Conservation (phyloP, 2,329 filamentous ascomycete genomes). For the Grosmannia serpens region DNA sequence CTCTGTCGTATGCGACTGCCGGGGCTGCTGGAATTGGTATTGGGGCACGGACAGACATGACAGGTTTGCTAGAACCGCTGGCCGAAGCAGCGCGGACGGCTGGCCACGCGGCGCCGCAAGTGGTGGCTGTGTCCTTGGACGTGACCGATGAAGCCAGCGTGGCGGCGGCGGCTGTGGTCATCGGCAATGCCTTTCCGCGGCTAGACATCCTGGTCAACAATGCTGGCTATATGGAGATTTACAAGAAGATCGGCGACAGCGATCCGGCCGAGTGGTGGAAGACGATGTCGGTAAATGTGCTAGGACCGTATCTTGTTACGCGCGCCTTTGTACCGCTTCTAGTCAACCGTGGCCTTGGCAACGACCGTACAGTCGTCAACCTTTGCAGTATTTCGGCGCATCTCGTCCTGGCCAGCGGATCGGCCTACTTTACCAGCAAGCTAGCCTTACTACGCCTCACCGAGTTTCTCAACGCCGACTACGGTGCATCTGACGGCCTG, state of each 20-base stretch:
- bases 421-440: conserved; percentile 34
- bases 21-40: conserved; percentile 37
- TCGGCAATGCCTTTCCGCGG: conserved; percentile 20
- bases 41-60: conserved; percentile 36
- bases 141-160: conserved; percentile 24
- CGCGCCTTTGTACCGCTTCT: conserved; percentile 36
- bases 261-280: conserved; percentile 32
- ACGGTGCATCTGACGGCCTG: conserved; percentile 25
- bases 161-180: conserved; percentile 19
- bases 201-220: conserved; percentile 29
- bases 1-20: conserved; percentile 35
- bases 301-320: conserved; percentile 32
- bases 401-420: conserved; percentile 19
- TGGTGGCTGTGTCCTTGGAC: conserved; percentile 21
- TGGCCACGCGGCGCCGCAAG: conserved; percentile 16
- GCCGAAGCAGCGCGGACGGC: conserved; percentile 20
- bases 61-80: conserved; percentile 24
- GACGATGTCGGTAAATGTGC: conserved; percentile 38
- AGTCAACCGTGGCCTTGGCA: conserved; percentile 14
- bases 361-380: conserved; percentile 28
- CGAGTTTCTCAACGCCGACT: conserved; percentile 32
- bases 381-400: conserved; percentile 28
- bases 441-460: conserved; percentile 30
- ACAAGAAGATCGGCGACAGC: conserved; percentile 22
- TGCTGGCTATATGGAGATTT: conserved; percentile 27